phyloP scores from a whole-genome alignment of 2,329 filamentous ascomycete species.

The Sarocladium brachiariae region DNA sequence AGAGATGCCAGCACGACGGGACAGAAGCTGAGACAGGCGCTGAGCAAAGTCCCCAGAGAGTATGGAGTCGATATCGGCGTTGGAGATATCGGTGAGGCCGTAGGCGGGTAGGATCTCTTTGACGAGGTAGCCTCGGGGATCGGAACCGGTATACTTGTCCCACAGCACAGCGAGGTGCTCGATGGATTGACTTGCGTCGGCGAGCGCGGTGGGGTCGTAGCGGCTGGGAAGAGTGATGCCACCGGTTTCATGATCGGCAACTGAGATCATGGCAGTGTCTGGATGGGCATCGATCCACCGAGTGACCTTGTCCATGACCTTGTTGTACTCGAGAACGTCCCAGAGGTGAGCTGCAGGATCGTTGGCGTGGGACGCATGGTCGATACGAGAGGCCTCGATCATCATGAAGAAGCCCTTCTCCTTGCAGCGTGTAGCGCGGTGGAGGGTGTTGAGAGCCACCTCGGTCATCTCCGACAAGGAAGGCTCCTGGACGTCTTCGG shows the following conservation, averaged over 20 bases:
- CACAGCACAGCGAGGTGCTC: constrained; percentile 21
- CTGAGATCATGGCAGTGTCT: constrained; percentile 28
- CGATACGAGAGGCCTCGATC: constrained; percentile 27
- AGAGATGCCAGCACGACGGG: constrained; percentile 21
- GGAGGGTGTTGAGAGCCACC: constrained; percentile 26
- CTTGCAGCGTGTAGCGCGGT: constrained; percentile 22
- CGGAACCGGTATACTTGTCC: constrained; percentile 21
- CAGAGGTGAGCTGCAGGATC: constrained; percentile 45
- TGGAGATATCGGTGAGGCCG: constrained; percentile 21
- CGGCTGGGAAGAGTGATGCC: constrained; percentile 26
- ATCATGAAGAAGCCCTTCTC: constrained; percentile 25
- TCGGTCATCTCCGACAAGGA: constrained; percentile 20
- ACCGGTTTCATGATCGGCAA: constrained; percentile 32
- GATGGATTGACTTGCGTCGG: constrained; percentile 17
- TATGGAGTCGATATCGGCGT: constrained; percentile 19
- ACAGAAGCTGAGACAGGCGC: constrained; percentile 21
- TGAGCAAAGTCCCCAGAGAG: constrained; percentile 17
- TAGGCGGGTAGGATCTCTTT: constrained; percentile 21
- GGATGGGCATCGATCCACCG: constrained; percentile 30
- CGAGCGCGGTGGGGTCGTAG: constrained; percentile 24
- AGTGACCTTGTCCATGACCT: constrained; percentile 25
- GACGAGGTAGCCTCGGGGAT: constrained; percentile 20
- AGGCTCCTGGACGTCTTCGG: constrained; percentile 15
- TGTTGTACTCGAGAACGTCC: constrained; percentile 31
- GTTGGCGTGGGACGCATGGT: constrained; percentile 37